phyloP scores from a whole-genome alignment of 306 rosid species.

The Neltuma alba region DNA sequence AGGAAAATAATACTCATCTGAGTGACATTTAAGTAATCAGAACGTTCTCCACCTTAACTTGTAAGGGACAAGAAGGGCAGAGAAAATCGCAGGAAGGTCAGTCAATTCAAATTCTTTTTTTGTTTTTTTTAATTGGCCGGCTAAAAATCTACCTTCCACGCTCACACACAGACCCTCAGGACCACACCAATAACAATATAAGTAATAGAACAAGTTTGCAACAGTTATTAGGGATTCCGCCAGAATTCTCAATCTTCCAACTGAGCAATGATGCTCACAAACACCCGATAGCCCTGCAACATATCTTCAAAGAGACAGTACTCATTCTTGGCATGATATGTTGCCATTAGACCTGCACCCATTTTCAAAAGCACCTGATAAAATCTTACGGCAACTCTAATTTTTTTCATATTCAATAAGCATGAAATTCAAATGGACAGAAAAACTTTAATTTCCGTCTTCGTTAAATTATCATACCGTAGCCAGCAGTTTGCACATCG shows the following conservation, averaged over 20 bases:
- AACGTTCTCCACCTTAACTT: background rate
- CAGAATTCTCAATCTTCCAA: constrained; percentile 56
- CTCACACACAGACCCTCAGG: background rate
- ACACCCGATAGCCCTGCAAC: constrained; percentile 81
- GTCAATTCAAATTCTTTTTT: background rate
- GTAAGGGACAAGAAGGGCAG: background rate
- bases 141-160: background rate
- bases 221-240: constrained; percentile 10
- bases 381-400: constrained; percentile 14
- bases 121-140: no score
- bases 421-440: background rate
- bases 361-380: constrained; percentile 23
- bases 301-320: constrained; percentile 84
- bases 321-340: constrained; percentile 94
- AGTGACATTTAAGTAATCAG: background rate
- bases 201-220: background rate
- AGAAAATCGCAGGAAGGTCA: background rate
- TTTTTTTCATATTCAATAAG: constrained; percentile 1
- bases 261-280: constrained; percentile 68
- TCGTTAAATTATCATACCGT: constrained; percentile 54
- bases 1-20: background rate
- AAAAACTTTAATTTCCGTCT: background rate
- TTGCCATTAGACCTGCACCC: constrained; percentile 77
- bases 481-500: constrained; percentile 91
- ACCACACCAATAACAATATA: background rate